Conservation (phyloP, 345 rosid species). For the Salix suchowensis region DNA sequence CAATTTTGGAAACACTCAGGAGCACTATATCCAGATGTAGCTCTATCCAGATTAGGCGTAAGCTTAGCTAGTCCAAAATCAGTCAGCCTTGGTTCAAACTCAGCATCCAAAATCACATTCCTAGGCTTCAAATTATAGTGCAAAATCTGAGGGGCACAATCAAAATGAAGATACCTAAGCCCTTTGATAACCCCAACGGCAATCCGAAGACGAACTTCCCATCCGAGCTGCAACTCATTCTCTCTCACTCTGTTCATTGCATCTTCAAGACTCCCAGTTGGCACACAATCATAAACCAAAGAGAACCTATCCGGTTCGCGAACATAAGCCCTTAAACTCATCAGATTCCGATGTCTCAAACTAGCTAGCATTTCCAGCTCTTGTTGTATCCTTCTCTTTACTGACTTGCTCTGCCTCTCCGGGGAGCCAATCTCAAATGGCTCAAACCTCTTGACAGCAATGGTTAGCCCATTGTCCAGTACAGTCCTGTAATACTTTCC, state of each 20-base stretch:
- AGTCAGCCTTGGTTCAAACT: conserved; percentile 74
- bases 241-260: conserved; percentile 65
- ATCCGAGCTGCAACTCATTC: conserved; percentile 58
- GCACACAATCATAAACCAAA: conserved; percentile 77
- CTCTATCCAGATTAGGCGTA: conserved; percentile 47
- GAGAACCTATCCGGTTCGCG: conserved; percentile 63
- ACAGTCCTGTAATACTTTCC: conserved; percentile 69
- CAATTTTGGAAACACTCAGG: conserved; percentile 70
- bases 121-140: conserved; percentile 80
- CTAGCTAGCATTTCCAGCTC: conserved; percentile 78
- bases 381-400: conserved; percentile 69
- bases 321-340: conserved; percentile 87
- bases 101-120: conserved; percentile 90
- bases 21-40: conserved; percentile 53
- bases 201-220: conserved; percentile 83
- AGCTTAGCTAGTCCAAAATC: conserved; percentile 75
- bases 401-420: conserved; percentile 48
- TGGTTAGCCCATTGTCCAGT: conserved; percentile 68
- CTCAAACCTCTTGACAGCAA: conserved; percentile 71
- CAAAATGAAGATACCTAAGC: conserved; percentile 74
- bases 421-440: conserved; percentile 54
- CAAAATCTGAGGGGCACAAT: conserved; percentile 59
- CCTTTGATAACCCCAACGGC: conserved; percentile 91
- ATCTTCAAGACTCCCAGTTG: conserved; percentile 78
- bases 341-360: conserved; percentile 72